A percentile compares a stretch with the other conserved stretches of the same genome.
Evolutionary conservation across 208 protist genomes (phyloP).

Genomic region (Trypanosoma melophagium): DNA sequence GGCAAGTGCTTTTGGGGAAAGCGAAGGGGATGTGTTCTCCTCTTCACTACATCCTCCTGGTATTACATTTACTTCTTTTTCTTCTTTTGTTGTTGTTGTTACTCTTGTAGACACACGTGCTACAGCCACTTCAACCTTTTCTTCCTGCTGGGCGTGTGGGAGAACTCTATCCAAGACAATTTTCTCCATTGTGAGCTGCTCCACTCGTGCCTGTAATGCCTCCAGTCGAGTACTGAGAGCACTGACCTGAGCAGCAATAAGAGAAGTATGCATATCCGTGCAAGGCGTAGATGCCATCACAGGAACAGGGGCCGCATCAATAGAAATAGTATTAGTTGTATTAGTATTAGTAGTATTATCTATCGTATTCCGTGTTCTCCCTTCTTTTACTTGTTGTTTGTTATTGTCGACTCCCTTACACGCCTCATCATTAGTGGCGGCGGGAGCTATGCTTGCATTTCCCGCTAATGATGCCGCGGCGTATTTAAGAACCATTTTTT

Average conservation of each 20-base stretch:
- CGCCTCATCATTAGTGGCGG: too few relatives aligned
- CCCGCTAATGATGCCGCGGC: background rate
- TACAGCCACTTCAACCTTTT: constrained; percentile 18
- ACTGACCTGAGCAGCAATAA: background rate
- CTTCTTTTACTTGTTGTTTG: background rate
- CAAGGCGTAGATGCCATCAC: too few relatives aligned
- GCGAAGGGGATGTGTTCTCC: background rate
- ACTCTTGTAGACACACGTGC: constrained; percentile 16
- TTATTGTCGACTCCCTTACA: too few relatives aligned
- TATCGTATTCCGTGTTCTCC: background rate
- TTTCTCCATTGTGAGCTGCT: constrained; percentile 39
- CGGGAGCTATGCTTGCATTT: too few relatives aligned
- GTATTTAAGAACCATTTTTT: constrained; percentile 36
- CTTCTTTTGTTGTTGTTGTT: constrained; percentile 9
- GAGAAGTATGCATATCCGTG: too few relatives aligned
- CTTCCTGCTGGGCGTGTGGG: background rate
- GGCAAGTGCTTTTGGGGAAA: constrained; percentile 21
- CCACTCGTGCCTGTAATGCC: constrained; percentile 38
- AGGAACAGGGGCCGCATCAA: too few relatives aligned
- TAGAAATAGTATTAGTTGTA: background rate
- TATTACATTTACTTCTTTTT: too few relatives aligned
- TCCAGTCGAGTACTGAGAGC: constrained; percentile 29
- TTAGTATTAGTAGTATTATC: background rate
- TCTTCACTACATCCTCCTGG: too few relatives aligned
- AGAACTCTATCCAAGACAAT: constrained; percentile 36